Conservation (phyloP, 2,329 filamentous ascomycete genomes). For the Paracorniculantispora psalliotae region DNA sequence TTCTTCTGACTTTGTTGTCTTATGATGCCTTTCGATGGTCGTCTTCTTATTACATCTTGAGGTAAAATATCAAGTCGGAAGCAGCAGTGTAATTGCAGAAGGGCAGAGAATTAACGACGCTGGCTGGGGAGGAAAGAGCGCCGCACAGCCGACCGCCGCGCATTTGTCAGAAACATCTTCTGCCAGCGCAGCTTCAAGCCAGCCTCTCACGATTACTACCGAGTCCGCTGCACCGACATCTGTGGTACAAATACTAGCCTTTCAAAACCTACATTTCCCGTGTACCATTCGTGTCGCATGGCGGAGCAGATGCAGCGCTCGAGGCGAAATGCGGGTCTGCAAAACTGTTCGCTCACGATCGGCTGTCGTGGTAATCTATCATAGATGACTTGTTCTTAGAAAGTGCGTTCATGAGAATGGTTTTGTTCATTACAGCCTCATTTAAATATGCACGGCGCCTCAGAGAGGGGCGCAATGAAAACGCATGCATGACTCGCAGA, state of each 20-base stretch:
- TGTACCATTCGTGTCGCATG: slow-evolving; percentile 5
- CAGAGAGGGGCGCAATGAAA: not conserved
- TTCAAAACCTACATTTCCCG: slow-evolving; percentile 1
- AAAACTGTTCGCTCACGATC: not conserved
- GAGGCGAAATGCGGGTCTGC: not conserved
- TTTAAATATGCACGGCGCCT: not conserved
- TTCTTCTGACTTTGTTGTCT: too few relatives aligned
- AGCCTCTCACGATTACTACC: not conserved
- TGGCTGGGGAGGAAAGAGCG: not conserved
- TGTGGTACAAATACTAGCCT: slow-evolving; percentile 8
- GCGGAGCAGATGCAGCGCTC: not conserved
- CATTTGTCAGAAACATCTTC: not conserved
- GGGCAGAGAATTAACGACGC: not conserved
- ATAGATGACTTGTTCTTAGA: too few relatives aligned
- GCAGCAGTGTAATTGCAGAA: not conserved
- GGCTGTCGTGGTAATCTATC: too few relatives aligned
- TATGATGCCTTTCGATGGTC: not conserved
- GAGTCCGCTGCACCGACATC: not conserved
- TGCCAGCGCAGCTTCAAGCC: not conserved
- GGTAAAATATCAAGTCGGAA: not conserved
- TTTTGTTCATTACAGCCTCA: not conserved
- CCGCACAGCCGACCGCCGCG: not conserved
- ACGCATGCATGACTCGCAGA: not conserved
- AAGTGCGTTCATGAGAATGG: too few relatives aligned
- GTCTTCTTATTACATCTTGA: not conserved